Percentiles rank a stretch among this genome's conserved stretches.
Evolutionary conservation across 805 yeast genomes (phyloP).

Genomic region (Metschnikowia kofuensis): DNA sequence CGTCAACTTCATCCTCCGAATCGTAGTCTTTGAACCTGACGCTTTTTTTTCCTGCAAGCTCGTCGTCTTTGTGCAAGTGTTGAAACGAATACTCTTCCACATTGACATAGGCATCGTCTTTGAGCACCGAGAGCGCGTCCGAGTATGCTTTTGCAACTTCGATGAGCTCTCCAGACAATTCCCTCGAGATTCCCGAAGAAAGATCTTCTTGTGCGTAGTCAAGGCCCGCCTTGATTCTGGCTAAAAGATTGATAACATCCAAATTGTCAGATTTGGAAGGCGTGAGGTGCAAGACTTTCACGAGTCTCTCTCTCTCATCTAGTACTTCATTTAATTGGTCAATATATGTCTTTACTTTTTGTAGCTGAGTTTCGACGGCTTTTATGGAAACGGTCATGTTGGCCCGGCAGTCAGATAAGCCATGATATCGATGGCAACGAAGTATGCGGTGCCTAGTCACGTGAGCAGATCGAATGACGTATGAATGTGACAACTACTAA

Average conservation of each 20-base stretch:
- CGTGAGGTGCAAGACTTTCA: slow-evolving; percentile 27
- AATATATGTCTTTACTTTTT: slow-evolving; percentile 19
- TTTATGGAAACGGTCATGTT: slow-evolving; percentile 16
- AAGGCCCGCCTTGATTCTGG: slow-evolving; percentile 26
- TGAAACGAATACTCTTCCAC: slow-evolving; percentile 30
- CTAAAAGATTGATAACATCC: slow-evolving; percentile 31
- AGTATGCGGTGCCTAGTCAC: too few species aligned
- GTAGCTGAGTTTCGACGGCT: slow-evolving; percentile 21
- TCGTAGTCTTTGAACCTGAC: slow-evolving; percentile 39
- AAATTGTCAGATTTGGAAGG: slow-evolving; percentile 40
- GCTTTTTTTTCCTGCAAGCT: slow-evolving; percentile 21
- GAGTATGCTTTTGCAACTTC: slow-evolving; percentile 17
- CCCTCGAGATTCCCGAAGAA: slow-evolving; percentile 3
- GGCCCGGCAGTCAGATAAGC: not conserved
- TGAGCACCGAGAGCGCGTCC: slow-evolving; percentile 16
- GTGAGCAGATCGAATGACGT: too few species aligned
- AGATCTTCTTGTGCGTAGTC: slow-evolving; percentile 30
- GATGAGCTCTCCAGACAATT: slow-evolving; percentile 2
- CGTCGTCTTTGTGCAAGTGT: slow-evolving; percentile 1
- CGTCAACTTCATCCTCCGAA: slow-evolving; percentile 20
- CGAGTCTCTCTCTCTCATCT: slow-evolving; percentile 34
- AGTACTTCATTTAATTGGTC: slow-evolving; percentile 27
- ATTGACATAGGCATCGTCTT: slow-evolving; percentile 28
- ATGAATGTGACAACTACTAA: too few species aligned
- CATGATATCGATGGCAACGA: not conserved